Base-by-base conservation (phyloP, 495 filamentous ascomycete species). In the Aspergillus olivimuriae region DNA sequence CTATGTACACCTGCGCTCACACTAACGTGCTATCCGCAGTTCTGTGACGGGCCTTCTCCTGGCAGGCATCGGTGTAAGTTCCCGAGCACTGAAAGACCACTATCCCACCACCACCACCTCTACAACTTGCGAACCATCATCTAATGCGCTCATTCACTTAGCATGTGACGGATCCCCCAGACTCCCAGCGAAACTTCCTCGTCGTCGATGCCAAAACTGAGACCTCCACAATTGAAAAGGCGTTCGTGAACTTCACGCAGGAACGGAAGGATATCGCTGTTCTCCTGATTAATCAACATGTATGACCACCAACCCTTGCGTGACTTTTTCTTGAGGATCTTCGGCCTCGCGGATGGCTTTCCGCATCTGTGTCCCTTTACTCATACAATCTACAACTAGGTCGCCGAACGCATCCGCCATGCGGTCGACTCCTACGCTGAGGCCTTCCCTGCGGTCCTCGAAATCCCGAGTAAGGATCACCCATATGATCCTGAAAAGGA, bases 401-500 rank as follows among this genome's bases (percentile, higher is more conserved):
- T 97, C 44, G 94, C 94, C 16, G 94, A 99, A 58, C 80, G 81
- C 58, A 99, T 99, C 74, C 77, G 94, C 48, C 76, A 89, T 62
- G 78, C 80, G 33, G 71, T 78, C 23, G 74, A 78, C 46, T 55
- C 67, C 15, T 78, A 67, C 53, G 59, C 72, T 41, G 74, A 76
- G n/a, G 65, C 74, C 6, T 76, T 78, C 52, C 74, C 74, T 9
- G 71, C 74, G 10, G 66, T 78, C 39, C 81, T 99, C 46, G 94
- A 99, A 69, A 97, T 97, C 44, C 94, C 94, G 21, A 94, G 89
- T 71, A 99, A 99, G 74, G 92, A 99, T 60, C 92, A 99, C 56
- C 92, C 92, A 6, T 99, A 97, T 55, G 94, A 99, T 52, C 92
- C 92, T 0, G 92, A 99, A 70, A 99, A 99, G 73, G 92, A 99